Evolutionary conservation across 2,329 filamentous ascomycete genomes (phyloP), one percentile per base, ranked within the genome.

Genomic region (Cytospora schulzeri): DNA sequence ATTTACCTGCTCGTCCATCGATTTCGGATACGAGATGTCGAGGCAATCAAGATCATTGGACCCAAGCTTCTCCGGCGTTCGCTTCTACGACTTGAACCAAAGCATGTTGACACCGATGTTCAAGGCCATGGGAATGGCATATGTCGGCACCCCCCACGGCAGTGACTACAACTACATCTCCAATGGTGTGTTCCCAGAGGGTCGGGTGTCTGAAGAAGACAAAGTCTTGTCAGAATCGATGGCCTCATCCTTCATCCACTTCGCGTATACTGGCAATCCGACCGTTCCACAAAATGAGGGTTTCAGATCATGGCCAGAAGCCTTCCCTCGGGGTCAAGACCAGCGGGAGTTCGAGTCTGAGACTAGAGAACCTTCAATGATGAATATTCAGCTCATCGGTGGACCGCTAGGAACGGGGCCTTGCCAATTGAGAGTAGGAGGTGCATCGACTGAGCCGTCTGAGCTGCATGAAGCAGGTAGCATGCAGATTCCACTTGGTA

Each of bases 21-120:
- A 71, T 28, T 69, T 71, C n/a, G 70, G 68, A 1, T 63, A 51
- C 5, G 65, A 69, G 4, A 28, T 70, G 8, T 67, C 66, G 0
- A 52, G 31, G 3, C 67, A 66, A 4, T 68, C 68, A 0, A 64
- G 59, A 41, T 38, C 53, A 1, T 3, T 26, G 2, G 52, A 68
- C 28, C 41, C 56, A 1, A 52, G 17, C 4, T 68, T 68, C 22
- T 15, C 68, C 0, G 68, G 71, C 1, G 69, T 72, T 1, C 67
- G 68, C 1, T 54, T 69, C 19, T 74, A 74, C 56, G 63, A 66
- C 33, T 52, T 74, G n/a, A 74, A 74, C 48, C 73, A 74, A 59
- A 73, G 68, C 60, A 71, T 73, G 70, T 29, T 72, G 31, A 67
- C 70, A 0, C 68, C 70, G 0, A 28, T 74, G 14, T 71, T 74